Conservation (phyloP, 2,329 filamentous ascomycete genomes). For the Chaetomiaceae sp. region DNA sequence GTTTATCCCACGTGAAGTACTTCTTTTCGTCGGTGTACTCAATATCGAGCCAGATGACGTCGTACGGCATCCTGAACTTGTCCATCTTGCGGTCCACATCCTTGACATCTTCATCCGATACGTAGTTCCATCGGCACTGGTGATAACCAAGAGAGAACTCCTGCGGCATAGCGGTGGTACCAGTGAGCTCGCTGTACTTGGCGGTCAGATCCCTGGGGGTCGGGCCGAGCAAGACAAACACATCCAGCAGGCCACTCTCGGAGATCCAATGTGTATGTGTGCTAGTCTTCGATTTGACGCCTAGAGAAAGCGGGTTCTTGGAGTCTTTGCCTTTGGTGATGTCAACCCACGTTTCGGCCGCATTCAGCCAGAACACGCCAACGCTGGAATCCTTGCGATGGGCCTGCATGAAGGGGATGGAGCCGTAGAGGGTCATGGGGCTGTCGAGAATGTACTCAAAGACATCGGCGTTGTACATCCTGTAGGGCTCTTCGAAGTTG, state of each 20-base stretch:
- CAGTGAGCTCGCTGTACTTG: conserved; percentile 84
- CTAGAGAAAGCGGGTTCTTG: conserved; percentile 73
- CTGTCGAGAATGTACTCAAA: conserved; percentile 97
- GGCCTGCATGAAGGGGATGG: conserved; percentile 97
- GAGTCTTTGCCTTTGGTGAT: conserved; percentile 74
- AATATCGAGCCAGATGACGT: conserved; percentile 98
- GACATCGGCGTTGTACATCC: conserved; percentile 93
- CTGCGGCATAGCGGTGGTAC: conserved; percentile 85
- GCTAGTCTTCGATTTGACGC: conserved; percentile 62
- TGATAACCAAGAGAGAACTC: conserved; percentile 92
- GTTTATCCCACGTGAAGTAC: conserved; percentile 95
- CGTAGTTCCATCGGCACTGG: conserved; percentile 98
- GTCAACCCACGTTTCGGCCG: conserved; percentile 95
- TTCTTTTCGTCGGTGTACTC: conserved; percentile 97
- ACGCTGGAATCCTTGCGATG: conserved; percentile 91
- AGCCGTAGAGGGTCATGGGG: conserved; percentile 97
- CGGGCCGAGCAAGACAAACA: conserved; percentile 92
- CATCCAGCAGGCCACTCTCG: conserved; percentile 80
- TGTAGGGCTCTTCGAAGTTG: conserved; percentile 83
- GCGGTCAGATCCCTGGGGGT: conserved; percentile 77
- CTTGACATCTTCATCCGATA: conserved; percentile 93
- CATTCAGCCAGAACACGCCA: conserved; percentile 96
- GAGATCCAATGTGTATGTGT: conserved; percentile 97
- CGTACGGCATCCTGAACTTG: conserved; percentile 91
- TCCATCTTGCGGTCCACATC: conserved; percentile 97